Evolutionary conservation across 495 filamentous ascomycete genomes (phyloP), one percentile per base, ranked within the genome.

Genomic region (Neurospora africana): DNA sequence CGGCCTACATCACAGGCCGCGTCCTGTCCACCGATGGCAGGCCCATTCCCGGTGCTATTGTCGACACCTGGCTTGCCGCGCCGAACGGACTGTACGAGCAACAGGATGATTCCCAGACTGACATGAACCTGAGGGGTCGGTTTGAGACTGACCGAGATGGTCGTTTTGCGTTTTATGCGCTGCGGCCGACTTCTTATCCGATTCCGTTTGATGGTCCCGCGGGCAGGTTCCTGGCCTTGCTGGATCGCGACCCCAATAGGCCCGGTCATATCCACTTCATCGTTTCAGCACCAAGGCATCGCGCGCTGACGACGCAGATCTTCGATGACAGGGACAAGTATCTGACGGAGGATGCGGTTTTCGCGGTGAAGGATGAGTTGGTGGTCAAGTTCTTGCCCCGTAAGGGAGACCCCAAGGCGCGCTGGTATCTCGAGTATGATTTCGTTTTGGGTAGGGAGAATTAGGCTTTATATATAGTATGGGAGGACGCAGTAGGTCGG

Each of bases 41-140:
- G 70, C 90, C 91, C 9, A 84, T 93, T 33, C 82, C 85, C 19
- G 84, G 84, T 69, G 90, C 91, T 1, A 79, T 85, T 67, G 82
- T 94, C n/a, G 91, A 94, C 76, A 84, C 93, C 36, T 94, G 91
- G 91, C 89, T 93, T 73, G 87, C 90, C 10, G 90, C 88, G 6
- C 91, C 91, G 19, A 93, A 93, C 75, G 92, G 92, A 2, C 79
- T 93, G 71, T 94, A 94, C 76, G 91, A 93, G 83, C 90, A 92
- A 83, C 91, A 93, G 81, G 91, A 94, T 73, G 79, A 87, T 30
- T 68, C 68, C n/a, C 90, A 92, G 83, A 85, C 86, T 7, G 91
- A 93, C 72, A 89, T 88, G 80, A 94, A 93, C 75, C 83, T 93
- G 39, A 86, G 91, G 4, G 91, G 91, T 7, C 87, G 89, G 33